Conservation (phyloP, 352 stramenopile genomes). For the Pythium apleroticum region DNA sequence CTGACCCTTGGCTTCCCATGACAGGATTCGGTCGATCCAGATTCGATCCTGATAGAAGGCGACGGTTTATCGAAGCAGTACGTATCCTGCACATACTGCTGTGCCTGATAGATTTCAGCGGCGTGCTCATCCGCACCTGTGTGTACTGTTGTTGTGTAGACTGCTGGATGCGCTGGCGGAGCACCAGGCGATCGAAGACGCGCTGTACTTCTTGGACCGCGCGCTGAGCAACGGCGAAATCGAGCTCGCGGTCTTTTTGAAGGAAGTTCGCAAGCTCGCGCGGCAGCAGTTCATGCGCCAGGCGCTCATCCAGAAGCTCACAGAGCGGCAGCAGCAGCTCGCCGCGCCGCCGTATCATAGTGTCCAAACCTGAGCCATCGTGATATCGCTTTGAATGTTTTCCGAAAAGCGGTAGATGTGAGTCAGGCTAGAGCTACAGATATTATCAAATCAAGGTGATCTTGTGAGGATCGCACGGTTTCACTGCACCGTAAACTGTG, state of each 20-base stretch:
- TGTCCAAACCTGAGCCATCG: conserved; percentile 16
- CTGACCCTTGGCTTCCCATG: not conserved
- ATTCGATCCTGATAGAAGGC: conserved; percentile 75
- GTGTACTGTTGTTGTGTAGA: too few species aligned
- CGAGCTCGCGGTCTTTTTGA: conserved; percentile 80
- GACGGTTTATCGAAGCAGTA: conserved; percentile 84
- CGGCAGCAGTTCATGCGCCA: conserved; percentile 91
- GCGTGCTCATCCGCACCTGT: too few species aligned
- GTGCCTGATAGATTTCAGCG: too few species aligned
- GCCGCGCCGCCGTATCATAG: conserved; percentile 57
- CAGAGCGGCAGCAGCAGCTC: conserved; percentile 70
- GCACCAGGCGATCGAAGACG: conserved; percentile 88
- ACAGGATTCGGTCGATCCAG: conserved; percentile 71
- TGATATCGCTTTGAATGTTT: not conserved
- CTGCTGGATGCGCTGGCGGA: conserved; percentile 82
- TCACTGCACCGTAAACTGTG: not conserved
- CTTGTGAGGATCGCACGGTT: too few species aligned
- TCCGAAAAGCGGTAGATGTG: not conserved
- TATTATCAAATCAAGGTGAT: conserved; percentile 5
- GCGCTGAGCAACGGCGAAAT: conserved; percentile 88
- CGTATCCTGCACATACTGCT: conserved; percentile 16
- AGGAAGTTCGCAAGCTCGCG: conserved; percentile 88
- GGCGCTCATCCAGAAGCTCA: conserved; percentile 88
- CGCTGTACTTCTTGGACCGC: conserved; percentile 91
- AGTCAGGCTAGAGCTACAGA: conserved; percentile 1